Evolutionary conservation across 805 yeast genomes (phyloP).

Genomic region (Candida parachauliodes): DNA sequence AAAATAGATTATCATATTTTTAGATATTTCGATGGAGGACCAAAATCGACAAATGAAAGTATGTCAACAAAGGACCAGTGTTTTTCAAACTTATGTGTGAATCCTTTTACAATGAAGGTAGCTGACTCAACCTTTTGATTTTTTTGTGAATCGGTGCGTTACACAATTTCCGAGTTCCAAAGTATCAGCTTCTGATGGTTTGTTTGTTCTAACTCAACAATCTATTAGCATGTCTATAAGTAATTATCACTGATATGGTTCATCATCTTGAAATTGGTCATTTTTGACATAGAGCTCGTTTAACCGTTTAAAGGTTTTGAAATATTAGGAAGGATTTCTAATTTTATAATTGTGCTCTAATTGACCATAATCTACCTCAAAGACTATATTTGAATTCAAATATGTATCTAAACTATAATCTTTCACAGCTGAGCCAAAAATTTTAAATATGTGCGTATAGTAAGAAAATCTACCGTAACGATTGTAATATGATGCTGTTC

Average conservation of each 20-base stretch:
- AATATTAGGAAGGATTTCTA: neutral
- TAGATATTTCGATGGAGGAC: neutral
- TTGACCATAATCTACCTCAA: conserved; percentile 5
- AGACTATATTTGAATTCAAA: no score
- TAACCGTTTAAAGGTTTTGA: neutral
- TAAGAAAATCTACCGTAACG: no score
- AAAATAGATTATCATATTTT: neutral
- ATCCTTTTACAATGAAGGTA: neutral
- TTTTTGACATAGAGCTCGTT: neutral
- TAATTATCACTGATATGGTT: neutral
- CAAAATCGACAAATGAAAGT: neutral
- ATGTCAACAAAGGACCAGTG: no score
- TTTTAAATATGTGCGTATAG: no score
- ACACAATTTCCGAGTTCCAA: conserved; percentile 1
- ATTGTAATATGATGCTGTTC: no score
- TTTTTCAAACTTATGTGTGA: no score
- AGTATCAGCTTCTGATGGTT: neutral
- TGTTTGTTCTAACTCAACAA: conserved; percentile 2
- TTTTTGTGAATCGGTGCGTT: conserved; percentile 3
- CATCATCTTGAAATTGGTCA: neutral
- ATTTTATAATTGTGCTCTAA: neutral
- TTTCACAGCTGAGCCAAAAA: no score
- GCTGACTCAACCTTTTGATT: conserved; percentile 3
- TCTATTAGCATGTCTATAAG: neutral
- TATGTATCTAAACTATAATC: no score